phyloP scores from a whole-genome alignment of 495 filamentous ascomycete species.

The Daldinia bambusicola region DNA sequence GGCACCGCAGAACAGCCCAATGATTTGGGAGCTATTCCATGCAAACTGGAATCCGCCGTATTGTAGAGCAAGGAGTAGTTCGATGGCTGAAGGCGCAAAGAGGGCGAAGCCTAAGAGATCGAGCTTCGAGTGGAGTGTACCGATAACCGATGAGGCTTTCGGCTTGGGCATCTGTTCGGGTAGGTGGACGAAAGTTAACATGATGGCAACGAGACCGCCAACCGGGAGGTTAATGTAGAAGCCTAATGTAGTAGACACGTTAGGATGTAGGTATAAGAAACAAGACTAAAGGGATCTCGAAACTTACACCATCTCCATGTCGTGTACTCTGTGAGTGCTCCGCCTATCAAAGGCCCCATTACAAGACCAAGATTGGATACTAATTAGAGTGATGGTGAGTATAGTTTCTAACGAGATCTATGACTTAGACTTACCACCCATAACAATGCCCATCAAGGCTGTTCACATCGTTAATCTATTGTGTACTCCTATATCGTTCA shows the following conservation, averaged over 20 bases:
- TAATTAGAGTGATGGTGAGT: not conserved
- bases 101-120: not conserved
- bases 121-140: not conserved
- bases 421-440: not conserved
- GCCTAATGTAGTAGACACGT: not conserved
- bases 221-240: constrained; percentile 53
- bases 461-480: not conserved
- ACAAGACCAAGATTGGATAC: not conserved
- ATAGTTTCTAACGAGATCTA: not conserved
- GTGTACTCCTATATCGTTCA: not conserved
- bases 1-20: constrained; percentile 44
- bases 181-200: constrained; percentile 55
- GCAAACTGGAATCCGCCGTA: constrained; percentile 53
- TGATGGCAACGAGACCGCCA: constrained; percentile 43
- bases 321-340: not conserved
- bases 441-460: not conserved
- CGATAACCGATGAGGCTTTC: constrained; percentile 39
- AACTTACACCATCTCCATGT: constrained; percentile 2
- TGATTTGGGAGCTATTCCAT: constrained; percentile 54
- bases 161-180: constrained; percentile 46
- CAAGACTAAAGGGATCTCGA: not conserved
- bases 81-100: constrained; percentile 39
- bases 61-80: constrained; percentile 60
- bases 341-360: not conserved
- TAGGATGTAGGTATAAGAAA: not conserved